phyloP scores from a whole-genome alignment of 768 basidiomycete species.

The Neoboletus subvelutipes region DNA sequence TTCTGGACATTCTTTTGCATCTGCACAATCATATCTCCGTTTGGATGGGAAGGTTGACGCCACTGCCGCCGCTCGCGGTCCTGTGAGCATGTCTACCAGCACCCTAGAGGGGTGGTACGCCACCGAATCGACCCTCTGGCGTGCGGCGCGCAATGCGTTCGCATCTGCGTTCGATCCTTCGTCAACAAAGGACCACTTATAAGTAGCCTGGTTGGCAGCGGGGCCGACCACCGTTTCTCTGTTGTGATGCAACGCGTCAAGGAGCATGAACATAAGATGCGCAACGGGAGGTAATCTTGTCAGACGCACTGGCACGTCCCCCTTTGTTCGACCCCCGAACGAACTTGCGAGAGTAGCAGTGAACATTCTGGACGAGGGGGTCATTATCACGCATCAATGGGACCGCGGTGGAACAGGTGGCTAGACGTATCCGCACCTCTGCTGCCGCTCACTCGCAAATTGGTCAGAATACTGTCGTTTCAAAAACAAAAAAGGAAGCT shows the following conservation, averaged over 20 bases:
- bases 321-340: constrained; percentile 82
- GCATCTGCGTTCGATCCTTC: too few relatives aligned
- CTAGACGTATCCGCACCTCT: neutral
- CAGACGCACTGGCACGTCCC: constrained; percentile 49
- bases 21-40: too few relatives aligned
- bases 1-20: too few relatives aligned
- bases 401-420: neutral
- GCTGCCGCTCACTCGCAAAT: constrained; percentile 9
- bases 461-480: constrained; percentile 45
- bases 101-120: neutral
- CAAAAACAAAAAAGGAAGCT: neutral
- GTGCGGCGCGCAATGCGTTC: too few relatives aligned
- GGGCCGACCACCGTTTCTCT: constrained; percentile 30
- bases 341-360: constrained; percentile 90
- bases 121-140: constrained; percentile 16
- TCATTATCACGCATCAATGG: constrained; percentile 32
- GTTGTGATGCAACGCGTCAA: neutral
- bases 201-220: too few relatives aligned
- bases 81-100: too few relatives aligned
- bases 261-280: too few relatives aligned
- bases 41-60: too few relatives aligned
- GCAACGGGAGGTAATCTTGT: too few relatives aligned
- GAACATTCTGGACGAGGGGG: neutral
- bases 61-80: too few relatives aligned
- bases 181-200: too few relatives aligned